A percentile compares a stretch with the other conserved stretches of the same genome.
phyloP scores from a whole-genome alignment of 2,329 filamentous ascomycete species.

The Tolypocladium endophyticum region DNA sequence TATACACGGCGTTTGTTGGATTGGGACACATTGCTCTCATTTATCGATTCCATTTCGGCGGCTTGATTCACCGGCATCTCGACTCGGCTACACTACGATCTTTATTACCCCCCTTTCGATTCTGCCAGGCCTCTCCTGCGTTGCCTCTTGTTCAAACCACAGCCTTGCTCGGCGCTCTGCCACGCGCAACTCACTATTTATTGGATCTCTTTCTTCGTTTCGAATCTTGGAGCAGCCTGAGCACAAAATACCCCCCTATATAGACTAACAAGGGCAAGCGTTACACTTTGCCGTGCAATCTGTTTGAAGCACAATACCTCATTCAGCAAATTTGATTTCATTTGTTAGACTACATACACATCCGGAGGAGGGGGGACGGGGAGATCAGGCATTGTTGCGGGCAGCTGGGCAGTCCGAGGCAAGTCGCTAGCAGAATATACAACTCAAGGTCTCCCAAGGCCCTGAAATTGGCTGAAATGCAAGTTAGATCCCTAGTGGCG shows the following conservation, averaged over 20 bases:
- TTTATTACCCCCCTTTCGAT: constrained; percentile 14
- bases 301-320: constrained; percentile 17
- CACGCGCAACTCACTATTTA: background rate
- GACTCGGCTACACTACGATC: constrained; percentile 16
- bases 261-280: constrained; percentile 23
- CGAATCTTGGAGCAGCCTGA: constrained; percentile 12
- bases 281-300: constrained; percentile 11
- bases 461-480: background rate
- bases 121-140: constrained; percentile 4
- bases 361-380: constrained; percentile 11
- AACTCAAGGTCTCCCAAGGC: background rate
- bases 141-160: background rate
- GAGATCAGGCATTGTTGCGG: constrained; percentile 11
- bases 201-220: constrained; percentile 5
- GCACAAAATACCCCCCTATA: constrained; percentile 25
- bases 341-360: constrained; percentile 16
- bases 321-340: constrained; percentile 11
- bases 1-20: constrained; percentile 9
- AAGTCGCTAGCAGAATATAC: constrained; percentile 1
- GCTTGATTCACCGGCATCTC: constrained; percentile 13
- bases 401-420: constrained; percentile 3
- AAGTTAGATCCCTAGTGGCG: background rate
- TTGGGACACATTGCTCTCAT: constrained; percentile 7
- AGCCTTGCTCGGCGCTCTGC: background rate
- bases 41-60: constrained; percentile 5